Evolutionary conservation across 2,329 filamentous ascomycete genomes (phyloP), one percentile per base, ranked within the genome.

Genomic region (Diaporthe ampelina): DNA sequence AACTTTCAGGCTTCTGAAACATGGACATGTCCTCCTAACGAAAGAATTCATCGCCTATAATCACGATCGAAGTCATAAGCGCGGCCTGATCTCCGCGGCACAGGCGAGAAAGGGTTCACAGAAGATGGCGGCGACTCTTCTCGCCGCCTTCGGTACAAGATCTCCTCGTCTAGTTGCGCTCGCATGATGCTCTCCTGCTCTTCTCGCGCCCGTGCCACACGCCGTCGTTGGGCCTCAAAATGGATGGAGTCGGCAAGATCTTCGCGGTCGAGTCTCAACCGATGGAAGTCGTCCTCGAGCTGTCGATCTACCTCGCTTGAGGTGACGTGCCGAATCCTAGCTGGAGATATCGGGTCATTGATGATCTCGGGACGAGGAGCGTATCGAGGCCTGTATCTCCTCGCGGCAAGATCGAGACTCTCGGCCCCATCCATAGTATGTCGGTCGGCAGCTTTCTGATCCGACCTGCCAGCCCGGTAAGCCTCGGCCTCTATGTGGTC

Each of bases 291-390:
- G 13, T 70, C 50, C 17, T 58, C 45, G 19, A 73, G 70, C 71
- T 75, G 73, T 29, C 70, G 61, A 24, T 29, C 54, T 32, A 76
- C 59, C 56, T 75, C 75, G 43, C 75, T 75, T 48, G 54, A 17
- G 2, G 71, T 56, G 26, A 76, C 67, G 32, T 63, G 67, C 32
- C 75, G 67, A 11, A 71, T 57, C 4, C 40, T 32, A 17, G 52
- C 15, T 24, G 63, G 48, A n/a, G 74, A 43, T 19, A 65, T 4
- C n/a, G 50, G 43, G 15, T 43, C 58, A 8, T 61, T 15, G 35
- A 71, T 35, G 32, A 71, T 57, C 15, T 61, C 61, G 3, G 70
- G 35, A 9, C 32, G 69, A 7, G 68, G 75, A 1, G 58, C 65
- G 24, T 52, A 40, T 32, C 68, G 70, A 17, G 73, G 73, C 45